Percentiles rank a stretch among this genome's conserved stretches.
Conservation (phyloP, 2,329 filamentous ascomycete species). For the Aspergillus ochraceus region DNA sequence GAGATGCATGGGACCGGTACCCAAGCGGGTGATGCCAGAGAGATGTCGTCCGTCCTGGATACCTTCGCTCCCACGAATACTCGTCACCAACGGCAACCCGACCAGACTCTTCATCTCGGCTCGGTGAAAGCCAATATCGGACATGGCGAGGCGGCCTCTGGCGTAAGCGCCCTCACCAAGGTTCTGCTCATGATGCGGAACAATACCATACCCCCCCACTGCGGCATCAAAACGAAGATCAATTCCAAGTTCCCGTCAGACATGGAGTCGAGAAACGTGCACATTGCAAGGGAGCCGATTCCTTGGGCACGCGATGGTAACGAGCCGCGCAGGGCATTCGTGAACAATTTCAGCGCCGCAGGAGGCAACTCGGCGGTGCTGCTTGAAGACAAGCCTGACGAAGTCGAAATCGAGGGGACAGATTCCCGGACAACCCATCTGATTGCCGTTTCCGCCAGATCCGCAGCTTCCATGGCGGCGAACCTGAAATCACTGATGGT, state of each 20-base stretch:
- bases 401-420: slow-evolving; percentile 21
- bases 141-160: slow-evolving; percentile 63
- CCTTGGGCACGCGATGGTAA: background rate
- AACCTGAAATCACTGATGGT: slow-evolving; percentile 58
- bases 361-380: slow-evolving; percentile 70
- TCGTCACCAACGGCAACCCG: slow-evolving; percentile 20
- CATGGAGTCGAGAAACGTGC: slow-evolving; percentile 28
- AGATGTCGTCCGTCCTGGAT: slow-evolving; percentile 74
- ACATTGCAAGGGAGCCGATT: slow-evolving; percentile 43
- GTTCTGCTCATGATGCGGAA: slow-evolving; percentile 41
- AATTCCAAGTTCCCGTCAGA: slow-evolving; percentile 33
- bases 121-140: slow-evolving; percentile 66
- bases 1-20: slow-evolving; percentile 91
- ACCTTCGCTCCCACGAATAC: slow-evolving; percentile 56
- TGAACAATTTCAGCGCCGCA: slow-evolving; percentile 71
- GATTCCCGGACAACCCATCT: slow-evolving; percentile 60
- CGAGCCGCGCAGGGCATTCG: slow-evolving; percentile 33
- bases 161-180: slow-evolving; percentile 42
- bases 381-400: slow-evolving; percentile 60
- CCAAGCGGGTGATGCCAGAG: slow-evolving; percentile 74
- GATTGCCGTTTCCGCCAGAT: slow-evolving; percentile 56
- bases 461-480: slow-evolving; percentile 42
- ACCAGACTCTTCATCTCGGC: slow-evolving; percentile 58
- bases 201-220: slow-evolving; percentile 32
- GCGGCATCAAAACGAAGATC: slow-evolving; percentile 58